Evolutionary conservation across 2,329 filamentous ascomycete species (phyloP), one percentile per base, ranked within the genome.

Genomic region (Botrytis fabae): DNA sequence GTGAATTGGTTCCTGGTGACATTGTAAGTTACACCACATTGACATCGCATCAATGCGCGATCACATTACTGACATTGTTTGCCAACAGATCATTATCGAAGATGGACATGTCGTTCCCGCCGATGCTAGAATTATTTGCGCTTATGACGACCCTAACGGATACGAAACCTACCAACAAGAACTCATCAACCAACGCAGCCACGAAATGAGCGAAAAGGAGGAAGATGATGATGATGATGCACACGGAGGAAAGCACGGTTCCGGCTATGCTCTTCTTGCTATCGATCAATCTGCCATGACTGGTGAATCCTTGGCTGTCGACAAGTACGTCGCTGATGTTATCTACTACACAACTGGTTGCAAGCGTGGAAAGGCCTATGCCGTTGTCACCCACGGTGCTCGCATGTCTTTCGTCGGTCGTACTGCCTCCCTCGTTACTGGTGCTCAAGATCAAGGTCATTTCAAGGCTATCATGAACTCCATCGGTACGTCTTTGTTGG

Each of bases 391-490:
- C 74, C 88, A 90, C 77, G 89, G 90, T 75, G 92, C 92, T 72
- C 89, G 87, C 81, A 87, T 88, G 83, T 93, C 91, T 74, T 94
- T 93, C 85, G 91, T 93, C 82, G 92, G 92, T 84, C 90, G 89
- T 82, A 93, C 91, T 78, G 92, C 92, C 75, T 88, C 88, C 78
- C 86, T 93, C 69, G 91, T 93, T 69, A 89, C 93, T 84, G 91
- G 91, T 77, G 91, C 92, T 77, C 86, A 92, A 84, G 92, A 93
- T 82, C 87, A 90, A 80, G 92, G 91, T 84, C 91, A 93, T 84
- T 93, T 93, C 88, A 93, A 94, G 86, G 91, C 91, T 77, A 92
- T 93, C 86, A 93, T 93, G 92, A 91, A 93, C 88, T 91, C 88
- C 81, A 93, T 94, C 80, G 91, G 91, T 83, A 93, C 91, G 70